These are phyloP conservation scores for Salisapilia sapeloensis DNA, from an alignment of 352 stramenopile species.

Conservation along the genomic window DNA sequence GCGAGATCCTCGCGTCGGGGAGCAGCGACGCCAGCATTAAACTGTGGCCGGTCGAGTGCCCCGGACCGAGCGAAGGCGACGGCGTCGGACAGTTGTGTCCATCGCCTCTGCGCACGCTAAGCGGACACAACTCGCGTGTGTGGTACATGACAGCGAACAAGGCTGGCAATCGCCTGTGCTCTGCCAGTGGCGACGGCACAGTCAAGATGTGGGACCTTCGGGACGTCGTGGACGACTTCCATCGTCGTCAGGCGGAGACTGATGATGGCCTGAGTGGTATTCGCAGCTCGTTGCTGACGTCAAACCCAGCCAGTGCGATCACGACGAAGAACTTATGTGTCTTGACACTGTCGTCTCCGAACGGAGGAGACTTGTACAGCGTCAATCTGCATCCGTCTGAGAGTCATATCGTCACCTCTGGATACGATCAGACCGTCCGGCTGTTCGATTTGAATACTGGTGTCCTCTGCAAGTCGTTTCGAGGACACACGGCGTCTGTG, in stretches of 20 bases:
- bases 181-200: slow-evolving; percentile 61
- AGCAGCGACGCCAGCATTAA: slow-evolving; percentile 79
- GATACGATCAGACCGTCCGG: slow-evolving; percentile 77
- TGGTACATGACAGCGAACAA: slow-evolving; percentile 62
- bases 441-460: slow-evolving; percentile 72
- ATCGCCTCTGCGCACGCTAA: slow-evolving; percentile 36
- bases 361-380: slow-evolving; percentile 58
- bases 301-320: slow-evolving; percentile 14
- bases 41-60: slow-evolving; percentile 66
- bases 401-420: slow-evolving; percentile 72
- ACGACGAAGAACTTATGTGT: slow-evolving; percentile 28
- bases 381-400: slow-evolving; percentile 75
- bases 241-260: slow-evolving; percentile 3
- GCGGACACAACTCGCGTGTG: slow-evolving; percentile 68
- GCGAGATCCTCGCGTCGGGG: slow-evolving; percentile 64
- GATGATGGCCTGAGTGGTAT: slow-evolving; percentile 1
- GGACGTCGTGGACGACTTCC: slow-evolving; percentile 17
- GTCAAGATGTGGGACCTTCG: slow-evolving; percentile 80
- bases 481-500: slow-evolving; percentile 60
- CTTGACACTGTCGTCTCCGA: slow-evolving; percentile 22
- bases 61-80: slow-evolving; percentile 1
- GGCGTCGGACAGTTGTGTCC: slow-evolving; percentile 24
- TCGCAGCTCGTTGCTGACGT: neutral
- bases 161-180: slow-evolving; percentile 52
- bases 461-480: slow-evolving; percentile 56